phyloP scores from a whole-genome alignment of 2,329 filamentous ascomycete species.

The Lachnellula willkommii region DNA sequence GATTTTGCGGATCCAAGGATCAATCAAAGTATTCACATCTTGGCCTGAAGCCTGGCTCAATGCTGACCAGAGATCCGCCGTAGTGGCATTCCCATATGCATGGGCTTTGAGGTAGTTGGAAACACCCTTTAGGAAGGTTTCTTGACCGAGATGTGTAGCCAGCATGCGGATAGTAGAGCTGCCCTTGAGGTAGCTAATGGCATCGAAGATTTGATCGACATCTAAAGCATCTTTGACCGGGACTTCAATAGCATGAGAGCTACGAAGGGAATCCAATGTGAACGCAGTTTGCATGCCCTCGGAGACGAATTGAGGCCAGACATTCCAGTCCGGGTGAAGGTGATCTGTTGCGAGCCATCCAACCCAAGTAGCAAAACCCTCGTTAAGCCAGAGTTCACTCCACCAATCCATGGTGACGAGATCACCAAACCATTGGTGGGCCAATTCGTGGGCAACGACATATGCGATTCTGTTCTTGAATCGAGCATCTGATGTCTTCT shows the following conservation, averaged over 20 bases:
- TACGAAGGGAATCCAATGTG: constrained; percentile 79
- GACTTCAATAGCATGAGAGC: constrained; percentile 94
- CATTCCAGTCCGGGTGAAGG: constrained; percentile 93
- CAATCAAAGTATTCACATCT: constrained; percentile 83
- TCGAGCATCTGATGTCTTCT: constrained; percentile 79
- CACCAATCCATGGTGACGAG: constrained; percentile 97
- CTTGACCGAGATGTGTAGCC: constrained; percentile 78
- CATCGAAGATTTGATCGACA: constrained; percentile 96
- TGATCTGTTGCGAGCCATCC: constrained; percentile 75
- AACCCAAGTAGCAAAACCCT: constrained; percentile 97
- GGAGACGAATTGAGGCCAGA: constrained; percentile 96
- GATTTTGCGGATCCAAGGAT: constrained; percentile 91
- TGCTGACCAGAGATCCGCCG: constrained; percentile 84
- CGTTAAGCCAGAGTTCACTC: constrained; percentile 90
- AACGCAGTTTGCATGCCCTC: constrained; percentile 92
- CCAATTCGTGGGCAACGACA: constrained; percentile 95
- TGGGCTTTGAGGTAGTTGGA: constrained; percentile 84
- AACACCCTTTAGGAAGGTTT: constrained; percentile 87
- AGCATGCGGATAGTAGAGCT: constrained; percentile 97
- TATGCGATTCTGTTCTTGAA: constrained; percentile 95
- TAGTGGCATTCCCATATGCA: constrained; percentile 85
- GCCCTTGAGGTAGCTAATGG: constrained; percentile 94
- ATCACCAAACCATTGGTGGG: constrained; percentile 95
- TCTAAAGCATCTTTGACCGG: constrained; percentile 89
- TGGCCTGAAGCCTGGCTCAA: constrained; percentile 81